Conservation (phyloP, 164 flowering plant species). For the Magnolia kwangsiensis region DNA sequence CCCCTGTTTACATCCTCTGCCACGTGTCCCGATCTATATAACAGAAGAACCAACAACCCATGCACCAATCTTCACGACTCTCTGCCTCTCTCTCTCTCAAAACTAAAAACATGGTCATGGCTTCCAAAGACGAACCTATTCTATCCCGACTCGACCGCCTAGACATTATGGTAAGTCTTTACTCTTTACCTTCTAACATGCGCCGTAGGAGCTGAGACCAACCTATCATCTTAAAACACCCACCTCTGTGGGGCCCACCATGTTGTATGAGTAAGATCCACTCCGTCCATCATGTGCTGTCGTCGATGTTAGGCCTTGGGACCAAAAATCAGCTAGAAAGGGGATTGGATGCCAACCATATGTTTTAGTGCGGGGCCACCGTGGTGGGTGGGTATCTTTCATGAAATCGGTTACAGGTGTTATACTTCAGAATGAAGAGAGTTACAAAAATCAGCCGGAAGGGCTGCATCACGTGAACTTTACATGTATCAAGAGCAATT, state of each 20-base stretch:
- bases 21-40: neutral
- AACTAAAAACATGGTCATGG: neutral
- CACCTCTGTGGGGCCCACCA: no score
- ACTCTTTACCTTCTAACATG: neutral
- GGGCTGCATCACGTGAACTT: no score
- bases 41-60: neutral
- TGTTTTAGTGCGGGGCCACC: no score
- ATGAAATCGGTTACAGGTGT: no score
- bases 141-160: conserved; percentile 61
- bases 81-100: neutral
- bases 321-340: neutral
- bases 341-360: no score
- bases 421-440: no score
- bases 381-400: no score
- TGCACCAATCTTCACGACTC: neutral
- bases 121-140: conserved; percentile 45
- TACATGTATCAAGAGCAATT: no score
- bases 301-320: neutral
- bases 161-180: conserved; percentile 40
- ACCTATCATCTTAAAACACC: no score
- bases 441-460: no score
- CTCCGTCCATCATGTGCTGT: neutral
- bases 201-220: no score
- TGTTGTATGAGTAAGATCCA: no score
- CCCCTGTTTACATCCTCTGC: neutral